These are phyloP conservation scores for Candida anutae DNA, from an alignment of 1,139 yeast species.

Conservation along the genomic window DNA sequence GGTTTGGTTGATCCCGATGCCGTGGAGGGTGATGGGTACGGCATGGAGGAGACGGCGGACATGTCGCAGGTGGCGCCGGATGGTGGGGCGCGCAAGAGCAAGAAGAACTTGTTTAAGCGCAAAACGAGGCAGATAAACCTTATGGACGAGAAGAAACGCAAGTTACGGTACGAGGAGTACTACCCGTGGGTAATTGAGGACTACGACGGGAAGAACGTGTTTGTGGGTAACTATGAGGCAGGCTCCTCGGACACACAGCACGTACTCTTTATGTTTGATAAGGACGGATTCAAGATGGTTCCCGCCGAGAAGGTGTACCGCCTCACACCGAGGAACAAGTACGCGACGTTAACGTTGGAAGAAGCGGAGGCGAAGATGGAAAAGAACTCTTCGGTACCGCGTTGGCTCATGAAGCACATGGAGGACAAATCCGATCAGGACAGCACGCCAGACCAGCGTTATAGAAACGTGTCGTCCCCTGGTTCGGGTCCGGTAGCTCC, in stretches of 20 bases:
- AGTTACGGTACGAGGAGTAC: conserved; percentile 85
- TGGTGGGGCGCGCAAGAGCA: conserved; percentile 75
- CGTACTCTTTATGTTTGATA: conserved; percentile 78
- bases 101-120: conserved; percentile 57
- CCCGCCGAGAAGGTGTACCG: conserved; percentile 93
- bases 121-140: conserved; percentile 80
- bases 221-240: conserved; percentile 95
- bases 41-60: conserved; percentile 26
- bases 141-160: conserved; percentile 74
- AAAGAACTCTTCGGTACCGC: conserved; percentile 67
- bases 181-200: conserved; percentile 98
- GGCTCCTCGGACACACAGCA: conserved; percentile 77
- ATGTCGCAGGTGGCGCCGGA: conserved; percentile 83
- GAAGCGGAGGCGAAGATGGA: conserved; percentile 97
- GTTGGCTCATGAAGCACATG: conserved; percentile 95
- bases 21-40: conserved; percentile 8
- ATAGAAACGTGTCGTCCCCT: conserved; percentile 19
- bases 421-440: conserved; percentile 49
- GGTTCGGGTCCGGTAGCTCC: conserved; percentile 6
- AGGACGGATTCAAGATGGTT: conserved; percentile 84
- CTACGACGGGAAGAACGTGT: conserved; percentile 86
- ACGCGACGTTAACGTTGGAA: conserved; percentile 87
- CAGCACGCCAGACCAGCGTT: conserved; percentile 40
- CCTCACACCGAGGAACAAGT: conserved; percentile 88
- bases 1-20: conserved; percentile 16